Percentiles rank a stretch among this genome's conserved stretches.
Evolutionary conservation across 1,284 basidiomycete genomes (phyloP).

Genomic region (Vanrija pseudolonga): DNA sequence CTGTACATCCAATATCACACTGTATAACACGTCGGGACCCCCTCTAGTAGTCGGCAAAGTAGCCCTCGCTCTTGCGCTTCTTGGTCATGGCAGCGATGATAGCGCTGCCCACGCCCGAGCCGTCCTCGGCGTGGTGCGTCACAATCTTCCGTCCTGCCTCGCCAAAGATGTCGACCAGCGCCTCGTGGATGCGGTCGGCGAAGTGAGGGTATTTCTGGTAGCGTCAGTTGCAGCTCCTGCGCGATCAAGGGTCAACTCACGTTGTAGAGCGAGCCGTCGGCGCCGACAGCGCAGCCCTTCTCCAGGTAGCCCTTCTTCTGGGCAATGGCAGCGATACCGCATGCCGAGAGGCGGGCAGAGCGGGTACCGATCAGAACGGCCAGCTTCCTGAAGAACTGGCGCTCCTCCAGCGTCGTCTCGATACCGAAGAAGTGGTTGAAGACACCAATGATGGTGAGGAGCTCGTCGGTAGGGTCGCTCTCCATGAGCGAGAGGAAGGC

Average conservation of each 20-base stretch:
- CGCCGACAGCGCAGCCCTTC: constrained; percentile 75
- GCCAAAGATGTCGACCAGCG: constrained; percentile 85
- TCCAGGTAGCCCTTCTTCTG: constrained; percentile 85
- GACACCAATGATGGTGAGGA: constrained; percentile 92
- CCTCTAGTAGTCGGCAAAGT: constrained; percentile 34
- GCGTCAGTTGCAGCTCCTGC: neutral
- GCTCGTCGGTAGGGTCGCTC: constrained; percentile 96
- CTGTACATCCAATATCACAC: too few species aligned
- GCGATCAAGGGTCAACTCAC: constrained; percentile 55
- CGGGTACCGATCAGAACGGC: constrained; percentile 85
- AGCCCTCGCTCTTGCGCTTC: constrained; percentile 54
- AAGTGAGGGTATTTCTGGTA: constrained; percentile 89
- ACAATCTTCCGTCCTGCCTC: constrained; percentile 85
- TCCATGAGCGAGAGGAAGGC: constrained; percentile 97
- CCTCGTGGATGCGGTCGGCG: constrained; percentile 81
- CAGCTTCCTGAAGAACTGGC: constrained; percentile 90
- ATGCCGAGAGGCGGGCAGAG: constrained; percentile 80
- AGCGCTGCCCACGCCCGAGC: constrained; percentile 90
- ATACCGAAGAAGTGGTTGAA: constrained; percentile 93
- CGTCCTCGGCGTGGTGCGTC: constrained; percentile 90
- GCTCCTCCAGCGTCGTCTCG: constrained; percentile 88
- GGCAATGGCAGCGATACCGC: constrained; percentile 91
- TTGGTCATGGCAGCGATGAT: constrained; percentile 84
- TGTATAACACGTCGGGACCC: too few species aligned
- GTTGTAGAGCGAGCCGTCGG: constrained; percentile 89